Evolutionary conservation across 129 eudicot genomes (phyloP).

Genomic region (sunflower (Helianthus annuus)): HanXRQr2.0-SUNRISE NC_035449.2:96119793-96120292

Average conservation of each 20-base stretch:
- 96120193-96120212: background rate
- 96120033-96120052: background rate
- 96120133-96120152: background rate
- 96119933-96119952: no score
- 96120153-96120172: background rate
- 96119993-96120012: background rate
- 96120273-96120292: background rate
- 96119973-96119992: background rate
- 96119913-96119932: no score
- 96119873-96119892: no score
- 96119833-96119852: no score
- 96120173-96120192: conserved; percentile 12
- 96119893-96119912: no score
- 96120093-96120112: conserved; percentile 11
- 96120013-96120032: background rate
- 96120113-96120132: conserved; percentile 6
- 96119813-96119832: no score
- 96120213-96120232: conserved; percentile 31
- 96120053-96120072: background rate
- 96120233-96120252: background rate
- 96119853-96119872: no score
- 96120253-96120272: conserved; percentile 11
- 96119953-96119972: no score
- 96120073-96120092: background rate
- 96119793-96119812: no score